phyloP scores from a whole-genome alignment of 495 filamentous ascomycete species.

The Aspergillus olivimuriae region DNA sequence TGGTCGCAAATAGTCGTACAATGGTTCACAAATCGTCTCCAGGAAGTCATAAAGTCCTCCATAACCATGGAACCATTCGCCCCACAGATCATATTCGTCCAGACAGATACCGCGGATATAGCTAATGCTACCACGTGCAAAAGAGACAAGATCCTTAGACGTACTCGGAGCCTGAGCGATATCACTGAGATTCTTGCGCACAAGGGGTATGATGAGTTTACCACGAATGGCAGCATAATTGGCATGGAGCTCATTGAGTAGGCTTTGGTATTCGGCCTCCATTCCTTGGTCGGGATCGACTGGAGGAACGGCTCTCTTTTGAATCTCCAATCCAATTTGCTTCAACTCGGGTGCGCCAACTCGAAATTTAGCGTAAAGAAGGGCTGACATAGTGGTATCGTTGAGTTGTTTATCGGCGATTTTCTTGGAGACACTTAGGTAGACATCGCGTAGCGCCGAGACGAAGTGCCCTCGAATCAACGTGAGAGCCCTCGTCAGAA shows the following conservation, averaged over 20 bases:
- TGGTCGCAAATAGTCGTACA: conserved; percentile 68
- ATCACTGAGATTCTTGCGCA: conserved; percentile 56
- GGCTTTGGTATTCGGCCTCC: conserved; percentile 61
- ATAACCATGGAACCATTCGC: conserved; percentile 68
- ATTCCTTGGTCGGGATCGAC: conserved; percentile 54
- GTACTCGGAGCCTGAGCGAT: conserved; percentile 59
- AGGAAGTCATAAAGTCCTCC: conserved; percentile 64
- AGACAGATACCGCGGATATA: conserved; percentile 65
- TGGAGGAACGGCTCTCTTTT: conserved; percentile 57
- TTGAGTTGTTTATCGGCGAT: conserved; percentile 66
- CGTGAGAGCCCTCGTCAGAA: conserved; percentile 66
- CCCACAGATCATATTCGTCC: conserved; percentile 70
- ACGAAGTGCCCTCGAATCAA: conserved; percentile 86
- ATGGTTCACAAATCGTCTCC: conserved; percentile 65
- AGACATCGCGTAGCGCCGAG: conserved; percentile 59
- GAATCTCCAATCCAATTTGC: conserved; percentile 59
- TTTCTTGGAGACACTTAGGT: conserved; percentile 62
- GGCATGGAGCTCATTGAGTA: conserved; percentile 62
- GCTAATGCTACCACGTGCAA: conserved; percentile 63
- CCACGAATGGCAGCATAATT: conserved; percentile 55
- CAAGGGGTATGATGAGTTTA: conserved; percentile 53
- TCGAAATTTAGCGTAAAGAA: conserved; percentile 73
- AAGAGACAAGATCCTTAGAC: conserved; percentile 62
- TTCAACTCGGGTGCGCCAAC: conserved; percentile 62
- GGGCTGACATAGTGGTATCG: conserved; percentile 68